These are phyloP conservation scores for Gymnopilus dilepis DNA, from an alignment of 768 basidiomycete genomes.

Conservation along the genomic window DNA sequence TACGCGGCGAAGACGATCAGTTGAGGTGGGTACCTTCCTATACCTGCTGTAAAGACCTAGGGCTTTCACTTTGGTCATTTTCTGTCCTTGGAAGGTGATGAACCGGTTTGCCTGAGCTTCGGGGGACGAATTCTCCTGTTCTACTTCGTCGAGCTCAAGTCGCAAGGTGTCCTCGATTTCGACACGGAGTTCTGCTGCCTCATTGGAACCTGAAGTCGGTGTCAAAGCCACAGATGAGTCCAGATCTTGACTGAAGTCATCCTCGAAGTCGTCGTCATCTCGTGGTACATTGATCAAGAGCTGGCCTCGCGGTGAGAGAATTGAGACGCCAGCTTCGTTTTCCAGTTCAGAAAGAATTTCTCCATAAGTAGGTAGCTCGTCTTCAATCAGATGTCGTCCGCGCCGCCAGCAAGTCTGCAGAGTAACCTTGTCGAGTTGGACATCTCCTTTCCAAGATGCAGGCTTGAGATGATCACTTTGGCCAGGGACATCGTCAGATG, in stretches of 20 bases:
- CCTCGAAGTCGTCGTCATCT: not conserved
- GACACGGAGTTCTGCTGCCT: not conserved
- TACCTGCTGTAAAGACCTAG: not conserved
- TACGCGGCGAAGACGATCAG: not conserved
- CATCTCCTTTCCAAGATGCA: constrained; percentile 35
- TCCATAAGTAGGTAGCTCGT: not conserved
- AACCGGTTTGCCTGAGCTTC: not conserved
- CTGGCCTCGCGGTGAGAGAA: not conserved
- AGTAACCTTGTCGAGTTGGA: constrained; percentile 27
- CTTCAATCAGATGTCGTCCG: constrained; percentile 22
- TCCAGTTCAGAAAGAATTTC: not conserved
- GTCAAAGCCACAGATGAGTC: no score
- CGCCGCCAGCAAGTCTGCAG: constrained; percentile 34
- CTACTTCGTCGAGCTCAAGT: no score
- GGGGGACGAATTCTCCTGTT: no score
- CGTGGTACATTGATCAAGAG: not conserved
- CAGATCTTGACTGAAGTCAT: not conserved
- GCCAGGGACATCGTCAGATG: constrained; percentile 21
- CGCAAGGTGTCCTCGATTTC: not conserved
- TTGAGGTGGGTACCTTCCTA: not conserved
- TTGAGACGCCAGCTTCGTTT: not conserved
- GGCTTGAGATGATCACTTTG: constrained; percentile 39
- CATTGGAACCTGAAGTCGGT: not conserved
- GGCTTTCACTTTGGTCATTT: not conserved
- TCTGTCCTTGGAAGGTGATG: not conserved